Base-by-base conservation (phyloP, 2,329 filamentous ascomycete genomes). In the Trichoderma endophyticum region DNA sequence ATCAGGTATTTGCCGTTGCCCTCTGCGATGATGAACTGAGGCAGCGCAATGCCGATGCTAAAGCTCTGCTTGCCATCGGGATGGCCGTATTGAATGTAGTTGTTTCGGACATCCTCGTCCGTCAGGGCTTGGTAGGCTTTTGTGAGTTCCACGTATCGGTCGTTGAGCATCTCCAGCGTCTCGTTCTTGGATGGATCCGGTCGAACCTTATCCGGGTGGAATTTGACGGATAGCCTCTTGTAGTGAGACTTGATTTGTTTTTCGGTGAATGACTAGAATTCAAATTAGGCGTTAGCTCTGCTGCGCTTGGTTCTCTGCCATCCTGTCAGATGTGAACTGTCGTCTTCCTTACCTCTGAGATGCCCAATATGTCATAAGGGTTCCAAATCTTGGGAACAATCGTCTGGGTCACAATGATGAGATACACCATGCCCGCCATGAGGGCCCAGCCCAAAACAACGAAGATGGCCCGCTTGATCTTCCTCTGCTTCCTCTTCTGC, bases 91-190 rank as follows among this genome's bases (percentile, higher is more conserved):
- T 97, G 93, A 68, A 97, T 91, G 82, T 93, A 99, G 85, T 99
- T 99, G 84, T 97, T 97, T 79, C 96, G 93, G 73, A 98, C 89
- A 56, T 98, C 96, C 83, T 99, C 97, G 79, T 99, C 96, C 5
- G 97, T 99, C 63, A 99, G 88, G 4, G 96, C 92, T 83, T 99
- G 97, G 88, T 98, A 99, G 7, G 96, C 96, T 85, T 99, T 99
- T 76, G 94, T 96, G 77, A 98, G 89, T 79, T 98, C 95, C 71
- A 98, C 94, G 84, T 96, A 99, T 81, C 91, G 88, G 73, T 95
- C 88, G 82, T 96, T 99, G 77, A 98, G 88, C 21, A 85, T 87
- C 76, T 98, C 94, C 70, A 90, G 77, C 1, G 96, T 99, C 82
- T 97, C 90, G 83, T 99, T 99, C 84, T 95, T 96, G 74, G 91